These are phyloP conservation scores for Pisolithus microcarpus DNA, from an alignment of 768 basidiomycete species.

Conservation along the genomic window DNA sequence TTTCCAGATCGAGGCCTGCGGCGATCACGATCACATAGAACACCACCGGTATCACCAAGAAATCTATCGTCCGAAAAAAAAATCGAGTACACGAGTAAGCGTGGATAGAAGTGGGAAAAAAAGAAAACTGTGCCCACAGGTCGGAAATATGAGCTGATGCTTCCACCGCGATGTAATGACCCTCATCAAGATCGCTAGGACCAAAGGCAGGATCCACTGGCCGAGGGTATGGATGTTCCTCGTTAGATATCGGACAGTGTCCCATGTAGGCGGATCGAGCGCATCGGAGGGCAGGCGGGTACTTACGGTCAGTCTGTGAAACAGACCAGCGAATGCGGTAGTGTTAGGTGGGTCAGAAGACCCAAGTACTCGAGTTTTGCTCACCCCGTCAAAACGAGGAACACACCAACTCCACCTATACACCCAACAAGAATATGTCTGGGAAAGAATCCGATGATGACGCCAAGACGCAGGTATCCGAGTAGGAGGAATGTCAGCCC, in stretches of 20 bases:
- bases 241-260: constrained; percentile 63
- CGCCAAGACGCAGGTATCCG: constrained; percentile 75
- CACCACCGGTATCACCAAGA: constrained; percentile 66
- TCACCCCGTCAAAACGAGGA: constrained; percentile 84
- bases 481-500: constrained; percentile 75
- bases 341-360: neutral
- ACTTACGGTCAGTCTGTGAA: constrained; percentile 70
- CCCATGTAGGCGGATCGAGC: constrained; percentile 54
- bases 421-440: constrained; percentile 96
- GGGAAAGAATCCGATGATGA: constrained; percentile 91
- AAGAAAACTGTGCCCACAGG: constrained; percentile 46
- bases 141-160: constrained; percentile 89
- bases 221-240: constrained; percentile 52
- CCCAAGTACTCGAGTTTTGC: constrained; percentile 9
- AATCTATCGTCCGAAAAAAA: constrained; percentile 41
- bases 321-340: neutral
- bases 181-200: constrained; percentile 68
- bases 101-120: constrained; percentile 1
- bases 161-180: constrained; percentile 72
- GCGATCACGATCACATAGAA: constrained; percentile 79
- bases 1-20: constrained; percentile 50
- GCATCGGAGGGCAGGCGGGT: constrained; percentile 76
- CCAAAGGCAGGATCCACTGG: constrained; percentile 76
- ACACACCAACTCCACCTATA: constrained; percentile 94
- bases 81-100: neutral